Percentiles rank a stretch among this genome's conserved stretches.
These are phyloP conservation scores for Lactifluus pinguis DNA, from an alignment of 768 basidiomycete genomes.

Conservation along the genomic window DNA sequence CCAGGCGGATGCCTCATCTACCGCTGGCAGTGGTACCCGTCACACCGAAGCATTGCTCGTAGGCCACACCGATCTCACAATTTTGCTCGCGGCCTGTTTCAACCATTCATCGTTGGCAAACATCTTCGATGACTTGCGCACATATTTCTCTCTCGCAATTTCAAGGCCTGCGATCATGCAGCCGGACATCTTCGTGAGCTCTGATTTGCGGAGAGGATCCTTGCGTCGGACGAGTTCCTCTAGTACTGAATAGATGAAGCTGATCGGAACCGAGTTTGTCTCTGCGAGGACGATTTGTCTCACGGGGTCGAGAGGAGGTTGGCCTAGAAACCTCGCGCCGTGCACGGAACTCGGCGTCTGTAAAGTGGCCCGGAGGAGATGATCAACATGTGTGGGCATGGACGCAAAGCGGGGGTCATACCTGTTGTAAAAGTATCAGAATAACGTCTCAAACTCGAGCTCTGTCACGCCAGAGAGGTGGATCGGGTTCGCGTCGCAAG, in stretches of 20 bases:
- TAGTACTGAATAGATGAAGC: neutral
- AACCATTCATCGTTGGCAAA: neutral
- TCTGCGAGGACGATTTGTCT: neutral
- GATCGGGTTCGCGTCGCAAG: conserved; percentile 10
- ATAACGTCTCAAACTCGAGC: conserved; percentile 13
- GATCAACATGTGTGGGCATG: neutral
- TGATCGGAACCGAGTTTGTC: neutral
- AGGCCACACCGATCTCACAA: neutral
- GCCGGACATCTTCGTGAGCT: neutral
- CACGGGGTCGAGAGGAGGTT: neutral
- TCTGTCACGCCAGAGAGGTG: conserved; percentile 4
- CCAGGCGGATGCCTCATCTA: too few relatives aligned
- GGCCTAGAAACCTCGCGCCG: neutral
- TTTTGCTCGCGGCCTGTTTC: neutral
- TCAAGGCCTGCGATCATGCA: neutral
- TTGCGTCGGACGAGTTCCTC: neutral
- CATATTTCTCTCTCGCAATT: neutral
- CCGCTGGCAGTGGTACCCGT: too few relatives aligned
- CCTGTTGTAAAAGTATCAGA: conserved; percentile 10
- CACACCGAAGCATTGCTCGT: neutral
- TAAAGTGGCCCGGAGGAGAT: too few relatives aligned
- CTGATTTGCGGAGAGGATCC: neutral
- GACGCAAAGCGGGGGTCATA: neutral
- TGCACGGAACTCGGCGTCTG: neutral
- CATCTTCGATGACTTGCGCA: neutral